phyloP scores from a whole-genome alignment of 2,329 filamentous ascomycete genomes.

The Verticillium dahliae region DNA sequence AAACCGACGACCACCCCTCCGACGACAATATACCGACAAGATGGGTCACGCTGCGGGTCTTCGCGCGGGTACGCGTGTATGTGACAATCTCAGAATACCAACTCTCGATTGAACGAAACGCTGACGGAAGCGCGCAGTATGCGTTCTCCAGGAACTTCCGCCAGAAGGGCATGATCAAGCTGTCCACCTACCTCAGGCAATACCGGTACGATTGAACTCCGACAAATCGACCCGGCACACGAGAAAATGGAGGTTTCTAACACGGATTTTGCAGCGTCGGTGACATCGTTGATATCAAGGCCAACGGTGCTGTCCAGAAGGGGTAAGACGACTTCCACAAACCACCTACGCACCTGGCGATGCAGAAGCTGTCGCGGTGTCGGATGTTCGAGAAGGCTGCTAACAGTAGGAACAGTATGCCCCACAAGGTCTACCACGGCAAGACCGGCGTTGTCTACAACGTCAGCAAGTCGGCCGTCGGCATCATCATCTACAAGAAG shows the following conservation, averaged over 20 bases:
- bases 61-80: constrained; percentile 76
- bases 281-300: constrained; percentile 98
- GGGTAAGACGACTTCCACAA: constrained; percentile 54
- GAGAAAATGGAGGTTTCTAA: constrained; percentile 30
- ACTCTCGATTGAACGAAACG: constrained; percentile 12
- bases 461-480: constrained; percentile 95
- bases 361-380: background rate
- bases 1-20: background rate
- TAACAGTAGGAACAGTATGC: constrained; percentile 63
- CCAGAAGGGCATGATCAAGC: constrained; percentile 86
- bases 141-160: constrained; percentile 93
- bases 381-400: background rate
- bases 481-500: constrained; percentile 99
- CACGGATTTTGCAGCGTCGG: constrained; percentile 60
- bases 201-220: constrained; percentile 59
- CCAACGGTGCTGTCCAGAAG: constrained; percentile 97
- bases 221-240: background rate
- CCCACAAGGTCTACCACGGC: constrained; percentile 99
- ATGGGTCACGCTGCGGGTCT: constrained; percentile 88
- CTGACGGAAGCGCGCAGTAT: constrained; percentile 49
- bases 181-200: constrained; percentile 90
- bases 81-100: constrained; percentile 27
- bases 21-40: constrained; percentile 35
- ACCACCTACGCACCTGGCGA: constrained; percentile 13
- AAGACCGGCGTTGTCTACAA: constrained; percentile 99